Percentiles rank a stretch among this genome's conserved stretches.
Evolutionary conservation across 2,329 filamentous ascomycete species (phyloP).

Genomic region (Cladosporium austrohemisphaericum): DNA sequence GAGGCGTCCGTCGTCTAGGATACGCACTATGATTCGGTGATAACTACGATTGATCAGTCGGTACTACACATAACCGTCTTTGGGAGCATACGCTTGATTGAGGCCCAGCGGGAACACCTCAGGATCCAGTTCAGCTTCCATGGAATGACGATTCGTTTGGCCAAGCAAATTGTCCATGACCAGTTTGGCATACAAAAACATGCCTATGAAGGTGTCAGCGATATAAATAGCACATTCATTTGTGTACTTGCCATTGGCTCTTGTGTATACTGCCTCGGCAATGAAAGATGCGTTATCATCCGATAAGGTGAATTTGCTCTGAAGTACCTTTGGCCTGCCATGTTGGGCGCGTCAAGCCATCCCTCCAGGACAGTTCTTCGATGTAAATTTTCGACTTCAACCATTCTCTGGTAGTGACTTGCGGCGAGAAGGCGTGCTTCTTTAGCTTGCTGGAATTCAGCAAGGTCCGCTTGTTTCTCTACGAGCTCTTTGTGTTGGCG

Average conservation of each 20-base stretch:
- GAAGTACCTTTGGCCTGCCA: not conserved
- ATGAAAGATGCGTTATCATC: not conserved
- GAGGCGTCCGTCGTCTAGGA: not conserved
- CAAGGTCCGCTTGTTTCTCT: not conserved
- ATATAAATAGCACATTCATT: too few species aligned
- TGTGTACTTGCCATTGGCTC: not conserved
- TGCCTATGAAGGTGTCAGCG: constrained; percentile 11
- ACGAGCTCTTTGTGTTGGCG: not conserved
- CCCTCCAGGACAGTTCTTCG: not conserved
- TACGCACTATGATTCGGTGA: not conserved
- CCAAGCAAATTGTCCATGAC: constrained; percentile 16
- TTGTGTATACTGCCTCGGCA: not conserved
- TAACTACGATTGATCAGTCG: not conserved
- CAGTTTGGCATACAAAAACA: constrained; percentile 18
- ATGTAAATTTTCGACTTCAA: not conserved
- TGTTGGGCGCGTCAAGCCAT: not conserved
- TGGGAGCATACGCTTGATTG: constrained; percentile 11
- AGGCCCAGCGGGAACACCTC: constrained; percentile 4
- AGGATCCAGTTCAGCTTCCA: not conserved
- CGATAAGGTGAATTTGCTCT: not conserved
- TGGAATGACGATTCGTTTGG: not conserved
- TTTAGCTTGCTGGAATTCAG: not conserved
- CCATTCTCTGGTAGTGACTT: not conserved
- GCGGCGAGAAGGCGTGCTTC: not conserved
- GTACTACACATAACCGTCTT: too few species aligned